Percentiles rank a stretch among this genome's conserved stretches.
These are phyloP conservation scores for Dimocarpus longan DNA, from an alignment of 345 rosid species.

Conservation along the genomic window DNA sequence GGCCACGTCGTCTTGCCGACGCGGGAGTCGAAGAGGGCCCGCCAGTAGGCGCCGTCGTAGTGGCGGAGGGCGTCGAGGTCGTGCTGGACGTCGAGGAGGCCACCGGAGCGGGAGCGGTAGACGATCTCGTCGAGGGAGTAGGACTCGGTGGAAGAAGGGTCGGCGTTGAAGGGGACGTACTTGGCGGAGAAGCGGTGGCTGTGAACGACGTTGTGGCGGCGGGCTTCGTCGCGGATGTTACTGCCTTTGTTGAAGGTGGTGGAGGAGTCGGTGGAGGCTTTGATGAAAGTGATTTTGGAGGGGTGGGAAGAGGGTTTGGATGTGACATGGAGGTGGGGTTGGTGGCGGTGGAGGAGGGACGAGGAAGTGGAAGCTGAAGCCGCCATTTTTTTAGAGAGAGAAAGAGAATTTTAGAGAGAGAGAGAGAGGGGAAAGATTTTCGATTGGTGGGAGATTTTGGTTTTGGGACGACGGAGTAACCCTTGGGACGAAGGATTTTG, in stretches of 20 bases:
- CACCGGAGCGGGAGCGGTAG: constrained; percentile 48
- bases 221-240: constrained; percentile 59
- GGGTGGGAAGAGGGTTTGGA: not conserved
- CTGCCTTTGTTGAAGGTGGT: not conserved
- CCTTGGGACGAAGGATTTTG: no score
- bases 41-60: constrained; percentile 46
- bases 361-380: not conserved
- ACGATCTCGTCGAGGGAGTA: constrained; percentile 59
- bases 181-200: constrained; percentile 47
- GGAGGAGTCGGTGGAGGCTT: constrained; percentile 2
- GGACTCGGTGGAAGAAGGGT: constrained; percentile 27
- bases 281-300: not conserved
- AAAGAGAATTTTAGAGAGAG: not conserved
- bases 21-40: constrained; percentile 43
- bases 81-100: constrained; percentile 52
- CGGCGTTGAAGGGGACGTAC: constrained; percentile 59
- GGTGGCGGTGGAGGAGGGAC: constrained; percentile 20
- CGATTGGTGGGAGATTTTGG: not conserved
- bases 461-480: not conserved
- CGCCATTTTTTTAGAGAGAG: constrained; percentile 31
- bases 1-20: constrained; percentile 53
- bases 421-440: not conserved
- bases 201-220: constrained; percentile 34
- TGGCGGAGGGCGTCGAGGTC: constrained; percentile 44
- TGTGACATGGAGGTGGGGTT: constrained; percentile 10